Base-by-base conservation (phyloP, 441 rosid species). In the Populus hybrid region DNA sequence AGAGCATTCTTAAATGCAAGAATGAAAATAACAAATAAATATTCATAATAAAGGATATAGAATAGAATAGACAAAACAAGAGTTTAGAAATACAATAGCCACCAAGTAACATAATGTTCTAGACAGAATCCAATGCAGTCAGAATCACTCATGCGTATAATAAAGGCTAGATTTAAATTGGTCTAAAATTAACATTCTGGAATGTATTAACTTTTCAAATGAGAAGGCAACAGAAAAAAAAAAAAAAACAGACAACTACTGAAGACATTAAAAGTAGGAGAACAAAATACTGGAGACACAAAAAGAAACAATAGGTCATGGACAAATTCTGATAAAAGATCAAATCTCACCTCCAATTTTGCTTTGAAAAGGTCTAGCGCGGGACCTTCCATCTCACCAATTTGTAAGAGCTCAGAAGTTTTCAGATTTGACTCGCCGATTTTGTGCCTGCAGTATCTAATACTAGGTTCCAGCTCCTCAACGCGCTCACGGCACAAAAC, bases 391-490 rank as follows among this genome's bases (percentile, higher is more conserved):
- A 92, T 91, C 90, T 95, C 99, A 83, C 94, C 96, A 84, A 97
- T 92, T 76, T 95, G 91, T 81, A 93, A 77, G 74, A 97, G 94
- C 73, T 93, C 97, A 79, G 98, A 92, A 67, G 97, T 86, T 79
- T 92, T 89, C 77, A 97, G 84, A 87, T 97, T 92, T 70, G 99
- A 90, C 80, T 83, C 89, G 57, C 99, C 99, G 84, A 97, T 90
- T 88, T 97, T 93, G 87, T 92, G 99, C 64, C 92, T 84, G 88
- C 99, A 97, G 85, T 95, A 95, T 67, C 93, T 88, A 75, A 95
- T 89, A 82, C 95, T 93, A 14, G 99, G 98, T 82, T 93, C 99
- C 81, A 97, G 92, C 89, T 97, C 99, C 89, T 91, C 99, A 89
- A 95, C 97, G 21, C 93, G 98, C 81, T 89, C 97, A 81, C 89